phyloP scores from a whole-genome alignment of 768 basidiomycete species.

The Lanmaoa rubissima region DNA sequence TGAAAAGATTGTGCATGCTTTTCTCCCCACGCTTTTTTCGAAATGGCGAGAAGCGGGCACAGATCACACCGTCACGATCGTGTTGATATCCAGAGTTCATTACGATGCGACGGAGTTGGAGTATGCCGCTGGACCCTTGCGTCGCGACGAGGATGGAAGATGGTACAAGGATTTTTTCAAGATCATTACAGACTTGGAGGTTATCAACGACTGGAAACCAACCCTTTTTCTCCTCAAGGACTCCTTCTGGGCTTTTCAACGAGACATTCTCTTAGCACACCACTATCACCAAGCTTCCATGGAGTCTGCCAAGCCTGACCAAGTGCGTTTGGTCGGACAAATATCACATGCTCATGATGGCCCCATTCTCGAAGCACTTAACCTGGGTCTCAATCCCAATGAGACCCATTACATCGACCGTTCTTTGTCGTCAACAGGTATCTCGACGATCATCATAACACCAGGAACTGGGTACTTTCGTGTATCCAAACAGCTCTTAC shows the following conservation, averaged over 20 bases:
- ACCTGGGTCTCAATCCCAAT: constrained; percentile 86
- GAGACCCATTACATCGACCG: constrained; percentile 96
- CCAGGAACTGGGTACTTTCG: constrained; percentile 94
- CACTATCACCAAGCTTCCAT: constrained; percentile 75
- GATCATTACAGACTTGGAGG: constrained; percentile 90
- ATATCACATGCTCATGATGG: constrained; percentile 91
- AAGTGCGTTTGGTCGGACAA: constrained; percentile 70
- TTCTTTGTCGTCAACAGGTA: constrained; percentile 85
- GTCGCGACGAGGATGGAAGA: constrained; percentile 66
- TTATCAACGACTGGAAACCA: constrained; percentile 83
- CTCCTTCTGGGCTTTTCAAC: constrained; percentile 87
- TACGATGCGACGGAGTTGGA: constrained; percentile 80
- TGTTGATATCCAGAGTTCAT: constrained; percentile 89
- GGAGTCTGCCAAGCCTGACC: constrained; percentile 43
- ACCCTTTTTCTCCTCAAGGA: constrained; percentile 85
- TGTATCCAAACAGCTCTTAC: constrained; percentile 85
- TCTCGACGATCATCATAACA: constrained; percentile 80
- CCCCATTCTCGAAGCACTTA: constrained; percentile 92
- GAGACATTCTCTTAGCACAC: constrained; percentile 86
- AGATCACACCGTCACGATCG: constrained; percentile 92
- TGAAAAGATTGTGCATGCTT: constrained; percentile 97
- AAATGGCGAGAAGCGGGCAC: constrained; percentile 84
- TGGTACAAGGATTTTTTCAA: constrained; percentile 98
- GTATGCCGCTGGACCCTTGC: constrained; percentile 81
- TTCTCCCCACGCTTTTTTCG: constrained; percentile 84